phyloP scores from a whole-genome alignment of 2,329 filamentous ascomycete species.

The Purpureocillium takamizusanense region DNA sequence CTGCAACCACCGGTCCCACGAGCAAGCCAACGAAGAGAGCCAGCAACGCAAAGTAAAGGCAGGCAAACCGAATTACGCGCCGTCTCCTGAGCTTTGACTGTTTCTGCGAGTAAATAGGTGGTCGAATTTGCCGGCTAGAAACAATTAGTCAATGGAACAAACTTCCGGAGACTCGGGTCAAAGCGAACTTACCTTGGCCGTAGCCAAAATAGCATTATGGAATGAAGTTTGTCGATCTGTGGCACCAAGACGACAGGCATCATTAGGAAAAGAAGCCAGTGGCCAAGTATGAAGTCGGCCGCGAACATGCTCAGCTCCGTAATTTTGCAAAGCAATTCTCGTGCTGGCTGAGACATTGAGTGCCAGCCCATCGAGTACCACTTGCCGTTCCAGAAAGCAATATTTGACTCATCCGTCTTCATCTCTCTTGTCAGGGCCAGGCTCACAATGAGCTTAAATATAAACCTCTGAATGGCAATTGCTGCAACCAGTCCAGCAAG shows the following conservation, averaged over 20 bases:
- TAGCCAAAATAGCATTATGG: conserved; percentile 98
- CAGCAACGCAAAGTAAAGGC: conserved; percentile 84
- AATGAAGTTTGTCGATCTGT: conserved; percentile 89
- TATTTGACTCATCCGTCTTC: conserved; percentile 90
- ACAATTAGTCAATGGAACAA: background rate
- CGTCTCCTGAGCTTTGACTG: conserved; percentile 92
- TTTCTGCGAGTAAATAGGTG: conserved; percentile 97
- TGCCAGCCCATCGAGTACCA: conserved; percentile 99
- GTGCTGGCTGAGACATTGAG: conserved; percentile 84
- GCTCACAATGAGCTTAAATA: conserved; percentile 89
- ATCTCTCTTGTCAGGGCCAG: conserved; percentile 86
- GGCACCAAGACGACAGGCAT: conserved; percentile 75
- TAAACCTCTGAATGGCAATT: conserved; percentile 82
- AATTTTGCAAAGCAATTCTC: conserved; percentile 98
- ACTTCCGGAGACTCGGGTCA: conserved; percentile 2
- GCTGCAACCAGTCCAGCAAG: conserved; percentile 85
- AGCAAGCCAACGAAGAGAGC: conserved; percentile 78
- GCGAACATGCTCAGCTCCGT: conserved; percentile 95
- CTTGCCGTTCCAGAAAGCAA: conserved; percentile 99
- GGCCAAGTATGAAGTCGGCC: conserved; percentile 85
- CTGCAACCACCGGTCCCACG: conserved; percentile 67
- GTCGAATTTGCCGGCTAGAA: conserved; percentile 89
- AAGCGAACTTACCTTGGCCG: conserved; percentile 74
- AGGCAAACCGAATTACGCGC: conserved; percentile 86
- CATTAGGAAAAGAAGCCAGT: conserved; percentile 87